phyloP scores from a whole-genome alignment of 768 basidiomycete species.

The Trametes meyenii region DNA sequence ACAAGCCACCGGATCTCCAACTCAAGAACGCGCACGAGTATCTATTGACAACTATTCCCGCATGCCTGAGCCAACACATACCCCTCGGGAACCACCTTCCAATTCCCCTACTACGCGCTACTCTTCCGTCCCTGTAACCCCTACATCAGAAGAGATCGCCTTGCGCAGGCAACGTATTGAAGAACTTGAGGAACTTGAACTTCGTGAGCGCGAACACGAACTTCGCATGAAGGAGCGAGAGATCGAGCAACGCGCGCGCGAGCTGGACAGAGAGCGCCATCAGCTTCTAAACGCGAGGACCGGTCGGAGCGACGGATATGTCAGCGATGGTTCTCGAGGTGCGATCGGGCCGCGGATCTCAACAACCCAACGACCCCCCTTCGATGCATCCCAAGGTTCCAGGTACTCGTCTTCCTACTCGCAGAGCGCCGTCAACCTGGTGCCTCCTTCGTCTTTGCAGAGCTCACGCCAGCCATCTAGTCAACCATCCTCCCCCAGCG shows the following conservation, averaged over 20 bases:
- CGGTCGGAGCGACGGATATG: constrained; percentile 30
- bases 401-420: constrained; percentile 37
- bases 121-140: constrained; percentile 5
- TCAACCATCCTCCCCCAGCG: constrained; percentile 30
- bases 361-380: constrained; percentile 14
- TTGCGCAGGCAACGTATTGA: constrained; percentile 47
- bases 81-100: background rate
- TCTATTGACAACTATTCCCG: constrained; percentile 21
- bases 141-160: constrained; percentile 36
- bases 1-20: constrained; percentile 39
- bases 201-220: constrained; percentile 54
- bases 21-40: constrained; percentile 25
- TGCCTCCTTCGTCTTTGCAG: constrained; percentile 35
- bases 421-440: constrained; percentile 47
- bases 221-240: constrained; percentile 50
- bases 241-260: constrained; percentile 47
- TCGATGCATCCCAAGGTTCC: background rate
- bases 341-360: constrained; percentile 30
- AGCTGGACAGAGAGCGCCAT: constrained; percentile 60
- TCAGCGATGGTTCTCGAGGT: constrained; percentile 35
- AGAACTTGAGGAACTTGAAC: constrained; percentile 54
- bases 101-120: constrained; percentile 3
- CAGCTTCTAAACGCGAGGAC: constrained; percentile 42
- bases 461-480: constrained; percentile 28
- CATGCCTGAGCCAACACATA: constrained; percentile 12